These are phyloP conservation scores for Aureobasidium sp. DNA, from an alignment of 2,329 filamentous ascomycete genomes.

Conservation along the genomic window DNA sequence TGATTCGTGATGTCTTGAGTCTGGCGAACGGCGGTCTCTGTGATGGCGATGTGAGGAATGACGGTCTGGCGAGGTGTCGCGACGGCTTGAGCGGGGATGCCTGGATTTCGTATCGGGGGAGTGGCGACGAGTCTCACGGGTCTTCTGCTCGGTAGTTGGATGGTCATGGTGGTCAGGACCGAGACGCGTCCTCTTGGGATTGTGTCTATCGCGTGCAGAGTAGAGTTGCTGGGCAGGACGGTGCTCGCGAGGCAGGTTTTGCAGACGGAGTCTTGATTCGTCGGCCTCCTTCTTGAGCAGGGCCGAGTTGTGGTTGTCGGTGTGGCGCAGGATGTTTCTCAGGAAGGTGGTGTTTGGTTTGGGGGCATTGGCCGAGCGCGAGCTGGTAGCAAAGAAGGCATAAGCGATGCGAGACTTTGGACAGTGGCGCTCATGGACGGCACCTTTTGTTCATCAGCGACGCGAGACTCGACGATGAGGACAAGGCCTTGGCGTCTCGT, in stretches of 20 bases:
- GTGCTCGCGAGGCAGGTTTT: constrained; percentile 39
- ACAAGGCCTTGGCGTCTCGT: constrained; percentile 67
- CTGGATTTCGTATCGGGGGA: not conserved
- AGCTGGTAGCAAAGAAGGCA: constrained; percentile 3
- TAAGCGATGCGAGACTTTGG: constrained; percentile 14
- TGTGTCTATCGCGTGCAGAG: constrained; percentile 13
- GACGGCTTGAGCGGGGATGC: not conserved
- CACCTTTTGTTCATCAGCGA: constrained; percentile 53
- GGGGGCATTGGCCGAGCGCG: constrained; percentile 39
- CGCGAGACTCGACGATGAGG: constrained; percentile 54
- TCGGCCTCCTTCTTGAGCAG: constrained; percentile 75
- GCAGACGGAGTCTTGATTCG: constrained; percentile 65
- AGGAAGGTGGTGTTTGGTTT: constrained; percentile 91
- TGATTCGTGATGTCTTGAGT: not conserved
- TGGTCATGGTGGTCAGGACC: not conserved
- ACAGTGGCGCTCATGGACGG: constrained; percentile 13
- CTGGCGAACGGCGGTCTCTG: not conserved
- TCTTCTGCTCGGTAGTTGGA: not conserved
- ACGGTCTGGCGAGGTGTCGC: not conserved
- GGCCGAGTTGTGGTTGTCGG: constrained; percentile 80
- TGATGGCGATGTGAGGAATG: not conserved
- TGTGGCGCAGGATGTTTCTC: constrained; percentile 78
- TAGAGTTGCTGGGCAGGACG: constrained; percentile 16
- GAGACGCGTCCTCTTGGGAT: constrained; percentile 8
- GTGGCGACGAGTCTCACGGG: not conserved